Evolutionary conservation across 78 protist genomes (phyloP).

Genomic region (Monosiga brevicollis): DNA sequence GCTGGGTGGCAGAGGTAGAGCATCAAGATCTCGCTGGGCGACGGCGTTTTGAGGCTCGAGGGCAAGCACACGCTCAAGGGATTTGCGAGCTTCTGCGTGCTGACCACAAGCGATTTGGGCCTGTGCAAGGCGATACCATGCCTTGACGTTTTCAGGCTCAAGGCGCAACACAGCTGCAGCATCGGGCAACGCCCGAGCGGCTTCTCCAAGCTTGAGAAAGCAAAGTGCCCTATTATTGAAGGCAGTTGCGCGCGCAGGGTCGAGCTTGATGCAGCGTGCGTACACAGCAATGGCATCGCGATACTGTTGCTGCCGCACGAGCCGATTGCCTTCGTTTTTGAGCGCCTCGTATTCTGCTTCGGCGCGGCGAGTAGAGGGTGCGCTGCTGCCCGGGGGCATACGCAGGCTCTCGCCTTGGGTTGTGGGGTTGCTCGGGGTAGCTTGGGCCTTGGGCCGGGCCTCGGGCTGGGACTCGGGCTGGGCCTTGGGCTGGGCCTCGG

Average conservation of each 20-base stretch:
- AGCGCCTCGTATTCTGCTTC: background rate
- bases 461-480: background rate
- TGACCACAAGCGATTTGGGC: background rate
- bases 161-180: background rate
- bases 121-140: background rate
- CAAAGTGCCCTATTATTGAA: background rate
- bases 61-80: background rate
- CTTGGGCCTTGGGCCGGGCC: background rate
- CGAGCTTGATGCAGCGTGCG: background rate
- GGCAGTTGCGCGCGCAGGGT: background rate
- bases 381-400: background rate
- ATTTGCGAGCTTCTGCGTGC: background rate
- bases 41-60: background rate
- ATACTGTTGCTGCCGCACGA: background rate
- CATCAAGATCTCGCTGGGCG: background rate
- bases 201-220: background rate
- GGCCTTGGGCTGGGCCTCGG: background rate
- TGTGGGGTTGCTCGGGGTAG: background rate
- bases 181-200: background rate
- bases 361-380: background rate
- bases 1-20: too few relatives aligned
- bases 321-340: background rate
- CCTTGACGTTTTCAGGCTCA: background rate
- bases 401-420: too few relatives aligned
- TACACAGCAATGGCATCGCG: background rate